These are phyloP conservation scores for Thymus quinquecostatus DNA, from an alignment of 257 asterid species.

Conservation along the genomic window DNA sequence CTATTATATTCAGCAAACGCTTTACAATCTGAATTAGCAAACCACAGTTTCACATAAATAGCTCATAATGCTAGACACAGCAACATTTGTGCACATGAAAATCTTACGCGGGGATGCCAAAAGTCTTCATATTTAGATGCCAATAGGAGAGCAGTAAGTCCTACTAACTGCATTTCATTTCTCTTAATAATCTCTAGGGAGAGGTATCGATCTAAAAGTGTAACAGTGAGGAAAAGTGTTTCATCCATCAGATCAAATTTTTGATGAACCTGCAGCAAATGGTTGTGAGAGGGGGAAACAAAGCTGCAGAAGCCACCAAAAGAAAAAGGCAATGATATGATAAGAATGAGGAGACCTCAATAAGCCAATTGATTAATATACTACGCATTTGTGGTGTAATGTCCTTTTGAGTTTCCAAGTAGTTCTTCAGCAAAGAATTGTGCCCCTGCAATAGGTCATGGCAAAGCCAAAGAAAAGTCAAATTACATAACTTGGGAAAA, in stretches of 20 bases:
- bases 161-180: conserved; percentile 87
- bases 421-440: conserved; percentile 56
- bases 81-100: conserved; percentile 27
- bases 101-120: conserved; percentile 93
- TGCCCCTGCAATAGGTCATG: conserved; percentile 52
- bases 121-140: conserved; percentile 98
- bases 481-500: conserved; percentile 10
- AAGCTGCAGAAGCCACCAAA: conserved; percentile 26
- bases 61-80: background rate
- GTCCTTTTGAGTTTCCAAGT: conserved; percentile 62
- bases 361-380: conserved; percentile 91
- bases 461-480: conserved; percentile 5
- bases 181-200: conserved; percentile 67
- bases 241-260: conserved; percentile 89
- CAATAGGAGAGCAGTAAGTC: conserved; percentile 88
- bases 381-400: conserved; percentile 92
- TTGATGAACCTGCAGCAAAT: conserved; percentile 67
- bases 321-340: conserved; percentile 6
- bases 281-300: conserved; percentile 19
- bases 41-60: background rate
- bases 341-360: conserved; percentile 59
- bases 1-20: conserved; percentile 2
- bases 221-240: conserved; percentile 85
- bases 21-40: background rate
- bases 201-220: conserved; percentile 72